Evolutionary conservation across 2,329 filamentous ascomycete genomes (phyloP).

Genomic region (Fonsecaea pugnacius): DNA sequence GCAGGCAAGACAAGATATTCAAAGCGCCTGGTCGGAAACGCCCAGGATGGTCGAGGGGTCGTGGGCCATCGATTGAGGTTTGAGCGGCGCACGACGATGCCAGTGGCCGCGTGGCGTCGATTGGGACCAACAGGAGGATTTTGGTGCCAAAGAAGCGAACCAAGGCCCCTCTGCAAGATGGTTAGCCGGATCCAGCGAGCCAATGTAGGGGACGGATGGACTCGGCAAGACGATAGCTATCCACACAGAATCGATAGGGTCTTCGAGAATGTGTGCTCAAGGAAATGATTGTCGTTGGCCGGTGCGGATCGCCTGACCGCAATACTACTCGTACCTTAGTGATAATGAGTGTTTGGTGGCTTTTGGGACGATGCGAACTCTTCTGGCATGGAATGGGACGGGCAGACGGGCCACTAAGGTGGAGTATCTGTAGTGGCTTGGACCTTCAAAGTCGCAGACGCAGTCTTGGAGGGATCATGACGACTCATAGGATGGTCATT

Average conservation of each 20-base stretch:
- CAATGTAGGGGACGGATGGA: not conserved
- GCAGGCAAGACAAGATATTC: conserved; percentile 12
- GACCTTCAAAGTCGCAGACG: not conserved
- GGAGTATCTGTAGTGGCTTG: conserved; percentile 6
- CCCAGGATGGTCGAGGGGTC: not conserved
- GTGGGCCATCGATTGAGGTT: conserved; percentile 14
- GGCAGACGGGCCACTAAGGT: conserved; percentile 13
- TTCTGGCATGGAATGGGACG: conserved; percentile 9
- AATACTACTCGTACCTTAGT: not conserved
- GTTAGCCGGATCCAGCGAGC: not conserved
- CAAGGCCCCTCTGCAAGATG: not conserved
- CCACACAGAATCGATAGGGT: not conserved
- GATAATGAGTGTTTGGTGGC: conserved; percentile 13
- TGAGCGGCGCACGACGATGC: conserved; percentile 15
- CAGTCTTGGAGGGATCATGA: not conserved
- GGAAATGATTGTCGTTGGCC: conserved; percentile 18
- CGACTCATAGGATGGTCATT: not conserved
- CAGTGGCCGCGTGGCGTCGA: conserved; percentile 20
- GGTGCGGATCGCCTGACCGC: conserved; percentile 14
- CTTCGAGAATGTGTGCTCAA: conserved; percentile 25
- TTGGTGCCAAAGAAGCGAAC: conserved; percentile 11
- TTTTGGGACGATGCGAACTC: conserved; percentile 11
- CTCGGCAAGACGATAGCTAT: not conserved
- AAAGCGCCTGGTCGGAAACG: conserved; percentile 17
- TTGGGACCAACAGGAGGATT: conserved; percentile 9